These are phyloP conservation scores for Crithidia fasciculata DNA, from an alignment of 208 protist species.

Conservation along the genomic window DNA sequence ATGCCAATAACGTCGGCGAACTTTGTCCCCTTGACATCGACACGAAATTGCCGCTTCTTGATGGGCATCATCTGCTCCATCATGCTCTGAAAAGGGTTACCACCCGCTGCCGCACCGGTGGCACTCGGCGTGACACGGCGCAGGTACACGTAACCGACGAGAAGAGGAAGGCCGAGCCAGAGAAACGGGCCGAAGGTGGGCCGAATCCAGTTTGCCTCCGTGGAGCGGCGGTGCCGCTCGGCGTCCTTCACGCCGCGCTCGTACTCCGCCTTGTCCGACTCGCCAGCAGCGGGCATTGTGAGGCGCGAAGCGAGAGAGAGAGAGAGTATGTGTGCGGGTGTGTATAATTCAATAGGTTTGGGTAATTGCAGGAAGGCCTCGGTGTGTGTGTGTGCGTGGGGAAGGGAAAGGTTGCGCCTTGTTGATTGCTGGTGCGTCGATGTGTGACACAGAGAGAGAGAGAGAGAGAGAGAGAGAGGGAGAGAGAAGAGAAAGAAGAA, in stretches of 20 bases:
- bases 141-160: constrained; percentile 60
- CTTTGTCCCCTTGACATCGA: constrained; percentile 84
- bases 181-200: constrained; percentile 73
- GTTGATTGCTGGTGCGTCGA: no score
- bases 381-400: no score
- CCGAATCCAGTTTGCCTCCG: constrained; percentile 85
- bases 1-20: constrained; percentile 96
- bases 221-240: constrained; percentile 62
- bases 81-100: constrained; percentile 71
- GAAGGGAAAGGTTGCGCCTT: no score
- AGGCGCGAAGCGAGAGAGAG: background rate
- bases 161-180: constrained; percentile 77
- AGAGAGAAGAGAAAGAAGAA: constrained; percentile 1
- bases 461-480: no score
- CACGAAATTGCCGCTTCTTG: constrained; percentile 86
- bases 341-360: constrained; percentile 4
- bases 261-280: constrained; percentile 48
- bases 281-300: constrained; percentile 8
- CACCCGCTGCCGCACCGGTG: constrained; percentile 13
- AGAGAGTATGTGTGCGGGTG: constrained; percentile 15
- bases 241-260: constrained; percentile 72
- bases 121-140: constrained; percentile 43
- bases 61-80: constrained; percentile 92
- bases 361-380: no score
- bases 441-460: no score